These are phyloP conservation scores for Diaporthe australafricana DNA, from an alignment of 2,329 filamentous ascomycete species.

Conservation along the genomic window DNA sequence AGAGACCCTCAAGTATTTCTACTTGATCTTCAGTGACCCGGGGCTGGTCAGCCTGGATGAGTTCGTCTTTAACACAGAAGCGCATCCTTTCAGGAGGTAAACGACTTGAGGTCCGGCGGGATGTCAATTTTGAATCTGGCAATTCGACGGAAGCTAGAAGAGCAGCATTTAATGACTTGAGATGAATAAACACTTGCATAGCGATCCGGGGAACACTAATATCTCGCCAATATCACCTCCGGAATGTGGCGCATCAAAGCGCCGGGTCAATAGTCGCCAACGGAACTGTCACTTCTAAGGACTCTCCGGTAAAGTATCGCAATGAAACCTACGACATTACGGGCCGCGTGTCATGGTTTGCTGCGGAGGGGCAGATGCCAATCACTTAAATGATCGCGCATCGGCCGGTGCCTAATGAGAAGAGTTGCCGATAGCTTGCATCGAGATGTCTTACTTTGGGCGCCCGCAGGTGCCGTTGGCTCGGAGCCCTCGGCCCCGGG, in stretches of 20 bases:
- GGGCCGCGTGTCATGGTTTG: not conserved
- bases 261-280: not conserved
- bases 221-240: not conserved
- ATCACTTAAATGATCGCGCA: not conserved
- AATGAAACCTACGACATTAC: not conserved
- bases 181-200: not conserved
- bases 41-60: constrained; percentile 30
- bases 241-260: not conserved
- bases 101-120: not conserved
- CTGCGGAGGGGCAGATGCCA: not conserved
- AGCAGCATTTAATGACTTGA: too few relatives aligned
- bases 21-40: constrained; percentile 33
- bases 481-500: not conserved
- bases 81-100: constrained; percentile 34
- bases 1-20: constrained; percentile 37
- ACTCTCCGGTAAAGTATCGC: not conserved
- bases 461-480: too few relatives aligned
- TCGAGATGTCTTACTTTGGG: not conserved
- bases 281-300: not conserved
- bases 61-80: constrained; percentile 37
- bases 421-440: not conserved
- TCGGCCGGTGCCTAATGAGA: too few relatives aligned
- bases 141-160: not conserved
- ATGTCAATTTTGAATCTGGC: not conserved
- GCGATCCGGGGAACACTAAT: too few relatives aligned